Conservation (phyloP, 805 yeast genomes). For the Priceomyces haplophilus region DNA sequence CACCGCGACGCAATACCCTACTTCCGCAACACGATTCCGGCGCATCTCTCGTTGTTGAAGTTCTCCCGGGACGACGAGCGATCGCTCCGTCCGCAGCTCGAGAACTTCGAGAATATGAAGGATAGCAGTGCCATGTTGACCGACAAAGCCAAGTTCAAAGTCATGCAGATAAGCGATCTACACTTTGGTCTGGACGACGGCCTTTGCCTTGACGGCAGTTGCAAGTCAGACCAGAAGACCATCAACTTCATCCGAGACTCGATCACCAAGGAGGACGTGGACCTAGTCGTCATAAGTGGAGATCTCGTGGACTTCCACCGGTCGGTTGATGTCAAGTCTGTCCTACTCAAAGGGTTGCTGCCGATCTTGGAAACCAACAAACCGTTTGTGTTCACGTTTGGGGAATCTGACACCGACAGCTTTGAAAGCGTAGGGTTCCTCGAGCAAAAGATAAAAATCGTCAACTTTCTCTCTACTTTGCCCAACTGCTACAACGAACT, state of each 20-base stretch:
- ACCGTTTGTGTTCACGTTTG: constrained; percentile 38
- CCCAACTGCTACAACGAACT: constrained; percentile 35
- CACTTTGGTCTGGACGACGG: constrained; percentile 36
- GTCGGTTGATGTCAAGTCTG: constrained; percentile 25
- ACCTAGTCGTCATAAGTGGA: constrained; percentile 39
- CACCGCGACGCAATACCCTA: constrained; percentile 14
- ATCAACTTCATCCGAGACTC: constrained; percentile 26
- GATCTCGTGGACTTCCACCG: constrained; percentile 34
- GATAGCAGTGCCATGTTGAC: constrained; percentile 15
- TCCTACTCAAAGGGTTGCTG: constrained; percentile 27
- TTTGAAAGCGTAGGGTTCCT: constrained; percentile 4
- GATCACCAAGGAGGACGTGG: constrained; percentile 27
- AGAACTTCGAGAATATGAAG: constrained; percentile 14
- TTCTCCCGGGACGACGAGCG: constrained; percentile 14
- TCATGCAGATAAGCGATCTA: constrained; percentile 38
- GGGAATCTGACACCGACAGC: constrained; percentile 29
- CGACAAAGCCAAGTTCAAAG: constrained; percentile 22
- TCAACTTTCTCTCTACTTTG: constrained; percentile 29
- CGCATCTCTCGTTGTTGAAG: constrained; percentile 20
- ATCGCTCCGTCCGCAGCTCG: constrained; percentile 1
- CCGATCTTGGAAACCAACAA: constrained; percentile 30
- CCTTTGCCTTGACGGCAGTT: constrained; percentile 14
- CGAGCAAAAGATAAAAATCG: constrained; percentile 13
- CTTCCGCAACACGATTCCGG: constrained; percentile 12
- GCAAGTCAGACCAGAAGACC: constrained; percentile 30